Base-by-base conservation (phyloP, 257 asterid species). In the Fraxinus americana region DNA sequence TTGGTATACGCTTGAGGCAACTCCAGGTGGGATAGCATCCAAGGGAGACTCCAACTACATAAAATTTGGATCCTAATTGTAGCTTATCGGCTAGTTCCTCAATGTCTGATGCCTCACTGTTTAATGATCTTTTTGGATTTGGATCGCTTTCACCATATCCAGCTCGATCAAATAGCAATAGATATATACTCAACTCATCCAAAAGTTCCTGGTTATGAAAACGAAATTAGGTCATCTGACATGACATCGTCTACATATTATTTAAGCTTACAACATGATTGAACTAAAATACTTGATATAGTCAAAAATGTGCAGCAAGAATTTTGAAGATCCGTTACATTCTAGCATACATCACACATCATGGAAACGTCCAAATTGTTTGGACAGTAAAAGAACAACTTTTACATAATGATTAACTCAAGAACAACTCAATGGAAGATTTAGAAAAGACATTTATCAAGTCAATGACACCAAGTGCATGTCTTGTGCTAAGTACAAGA, bases 71-170 rank as follows among this genome's bases (percentile, higher is more conserved):
- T 72, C 99, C 99, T 65, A 90, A 54, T 77, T 88, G 85, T 65
- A 95, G 70, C 75, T 82, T 87, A 82, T 95, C 98, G 27, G 97
- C 99, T 38, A 95, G 86, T 82, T 95, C 98, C 66, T 93, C 94
- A 19, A 95, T 91, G 81, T 95, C 99, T 25, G 90, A 88, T 11
- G 97, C 93, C 77, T 91, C 97, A 65, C 92, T 95, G 79, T 89
- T 93, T 27, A 93, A 71, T 1, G 98, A 86, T 35, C 97, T 86
- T 73, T 84, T 87, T 30, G 96, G 92, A 80, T 94, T 90, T 48
- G 95, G 96, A 83, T 91, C 97, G 73, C 99, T 95, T 63, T 95
- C 97, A 3, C 99, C 98, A 84, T 95, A 95, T 67, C 99, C 99
- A 5, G 99, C 97, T 79, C 98, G 91, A 76, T 95, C 98, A 45